Evolutionary conservation across 1,139 yeast species (phyloP).

Genomic region (Candida anutae): DNA sequence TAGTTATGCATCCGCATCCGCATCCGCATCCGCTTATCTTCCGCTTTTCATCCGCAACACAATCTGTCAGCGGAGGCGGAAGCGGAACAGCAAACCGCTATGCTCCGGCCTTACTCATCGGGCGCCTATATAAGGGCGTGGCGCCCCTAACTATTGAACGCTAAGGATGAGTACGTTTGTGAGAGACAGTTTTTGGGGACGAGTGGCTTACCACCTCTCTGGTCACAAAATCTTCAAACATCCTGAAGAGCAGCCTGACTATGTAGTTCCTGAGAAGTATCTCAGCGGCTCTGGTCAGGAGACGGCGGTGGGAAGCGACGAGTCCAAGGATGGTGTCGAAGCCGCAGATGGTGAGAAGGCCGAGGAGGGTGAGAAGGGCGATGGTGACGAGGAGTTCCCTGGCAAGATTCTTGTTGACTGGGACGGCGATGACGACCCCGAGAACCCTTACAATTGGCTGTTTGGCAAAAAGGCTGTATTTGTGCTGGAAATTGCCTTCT

Average conservation of each 20-base stretch:
- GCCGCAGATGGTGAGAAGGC: constrained; percentile 1
- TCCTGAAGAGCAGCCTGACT: constrained; percentile 25
- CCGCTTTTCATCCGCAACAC: too few species aligned
- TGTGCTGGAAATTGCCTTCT: constrained; percentile 30
- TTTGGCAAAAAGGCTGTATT: constrained; percentile 27
- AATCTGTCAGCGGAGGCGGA: too few species aligned
- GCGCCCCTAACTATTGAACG: too few species aligned
- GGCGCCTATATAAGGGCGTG: too few species aligned
- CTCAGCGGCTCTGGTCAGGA: constrained; percentile 4
- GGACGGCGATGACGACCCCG: constrained; percentile 50
- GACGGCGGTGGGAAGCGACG: constrained; percentile 1
- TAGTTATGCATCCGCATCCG: too few species aligned
- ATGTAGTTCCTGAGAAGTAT: constrained; percentile 27
- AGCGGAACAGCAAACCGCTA: too few species aligned
- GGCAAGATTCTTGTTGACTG: constrained; percentile 20
- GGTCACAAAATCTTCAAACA: constrained; percentile 20
- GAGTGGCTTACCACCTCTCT: constrained; percentile 24
- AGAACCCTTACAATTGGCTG: constrained; percentile 54
- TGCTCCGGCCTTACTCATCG: too few species aligned
- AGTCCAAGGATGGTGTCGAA: constrained; percentile 1
- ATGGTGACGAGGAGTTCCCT: too few species aligned
- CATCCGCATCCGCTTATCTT: too few species aligned
- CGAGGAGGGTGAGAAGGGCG: too few species aligned
- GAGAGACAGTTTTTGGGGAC: constrained; percentile 29
- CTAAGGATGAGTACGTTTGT: too few species aligned